A percentile compares a stretch with the other conserved stretches of the same genome.
phyloP scores from a whole-genome alignment of 768 basidiomycete genomes.

The Suillus subluteus region DNA sequence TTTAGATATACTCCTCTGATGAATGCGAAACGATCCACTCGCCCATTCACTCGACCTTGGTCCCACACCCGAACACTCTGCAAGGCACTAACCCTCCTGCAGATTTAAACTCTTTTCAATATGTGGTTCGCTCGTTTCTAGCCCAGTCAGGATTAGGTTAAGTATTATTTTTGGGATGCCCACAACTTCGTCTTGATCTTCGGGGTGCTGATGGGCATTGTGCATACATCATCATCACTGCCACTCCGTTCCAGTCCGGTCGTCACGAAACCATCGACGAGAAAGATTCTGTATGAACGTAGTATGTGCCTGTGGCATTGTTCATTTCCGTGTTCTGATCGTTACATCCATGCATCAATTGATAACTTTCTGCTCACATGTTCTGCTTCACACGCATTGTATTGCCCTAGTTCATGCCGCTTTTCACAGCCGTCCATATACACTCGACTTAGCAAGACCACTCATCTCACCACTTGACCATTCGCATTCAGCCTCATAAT shows the following conservation, averaged over 20 bases:
- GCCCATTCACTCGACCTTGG: neutral
- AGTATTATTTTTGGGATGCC: neutral
- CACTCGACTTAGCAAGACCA: too few species aligned
- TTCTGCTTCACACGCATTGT: neutral
- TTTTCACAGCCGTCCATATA: neutral
- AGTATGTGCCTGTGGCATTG: neutral
- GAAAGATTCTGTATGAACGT: neutral
- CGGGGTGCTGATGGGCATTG: neutral
- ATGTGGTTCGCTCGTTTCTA: neutral
- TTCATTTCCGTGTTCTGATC: neutral
- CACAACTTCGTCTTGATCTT: neutral
- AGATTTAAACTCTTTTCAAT: neutral
- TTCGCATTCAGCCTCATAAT: neutral
- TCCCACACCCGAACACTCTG: neutral
- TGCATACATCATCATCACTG: neutral
- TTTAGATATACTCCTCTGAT: neutral
- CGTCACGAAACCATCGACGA: neutral
- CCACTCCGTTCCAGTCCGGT: neutral
- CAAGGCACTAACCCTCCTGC: neutral
- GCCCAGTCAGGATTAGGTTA: neutral
- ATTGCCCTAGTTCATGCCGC: neutral
- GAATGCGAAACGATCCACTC: neutral
- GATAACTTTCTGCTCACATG: neutral
- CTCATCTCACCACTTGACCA: neutral
- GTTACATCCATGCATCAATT: neutral